phyloP scores from a whole-genome alignment of 345 rosid genomes.

The Populus ilicifolia region DNA sequence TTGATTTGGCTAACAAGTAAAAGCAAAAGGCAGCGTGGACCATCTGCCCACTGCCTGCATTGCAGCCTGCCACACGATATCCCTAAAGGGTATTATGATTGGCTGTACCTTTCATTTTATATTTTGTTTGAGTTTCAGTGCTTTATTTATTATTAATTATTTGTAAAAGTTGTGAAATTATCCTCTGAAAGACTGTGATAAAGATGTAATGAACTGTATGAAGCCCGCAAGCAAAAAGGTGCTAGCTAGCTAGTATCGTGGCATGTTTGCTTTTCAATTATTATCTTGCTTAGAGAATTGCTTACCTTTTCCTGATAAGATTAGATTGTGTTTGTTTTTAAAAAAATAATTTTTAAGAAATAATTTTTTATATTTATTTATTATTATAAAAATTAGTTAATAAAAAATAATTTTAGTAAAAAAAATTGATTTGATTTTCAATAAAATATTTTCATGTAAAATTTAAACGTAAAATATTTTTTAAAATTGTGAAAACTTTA shows the following conservation, averaged over 20 bases:
- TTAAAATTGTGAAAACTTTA: no score
- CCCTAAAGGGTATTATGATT: background rate
- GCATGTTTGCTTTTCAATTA: constrained; percentile 26
- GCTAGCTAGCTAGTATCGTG: constrained; percentile 15
- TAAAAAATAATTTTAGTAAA: no score
- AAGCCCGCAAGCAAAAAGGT: constrained; percentile 22
- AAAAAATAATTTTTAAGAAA: no score
- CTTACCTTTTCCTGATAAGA: no score
- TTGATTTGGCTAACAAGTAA: constrained; percentile 1
- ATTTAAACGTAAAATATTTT: no score
- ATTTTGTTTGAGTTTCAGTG: background rate
- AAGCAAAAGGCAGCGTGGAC: constrained; percentile 19
- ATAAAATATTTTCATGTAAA: no score
- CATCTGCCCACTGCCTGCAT: constrained; percentile 7
- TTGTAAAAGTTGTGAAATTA: background rate
- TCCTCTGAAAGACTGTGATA: background rate
- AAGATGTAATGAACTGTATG: constrained; percentile 11
- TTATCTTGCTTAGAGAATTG: background rate
- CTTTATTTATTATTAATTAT: background rate
- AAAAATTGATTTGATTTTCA: no score
- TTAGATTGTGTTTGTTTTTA: no score
- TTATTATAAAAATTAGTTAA: no score
- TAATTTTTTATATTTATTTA: no score
- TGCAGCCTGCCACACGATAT: constrained; percentile 22
- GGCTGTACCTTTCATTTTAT: background rate